phyloP scores from a whole-genome alignment of 2,329 filamentous ascomycete genomes.

The Teratosphaeria destructans region DNA sequence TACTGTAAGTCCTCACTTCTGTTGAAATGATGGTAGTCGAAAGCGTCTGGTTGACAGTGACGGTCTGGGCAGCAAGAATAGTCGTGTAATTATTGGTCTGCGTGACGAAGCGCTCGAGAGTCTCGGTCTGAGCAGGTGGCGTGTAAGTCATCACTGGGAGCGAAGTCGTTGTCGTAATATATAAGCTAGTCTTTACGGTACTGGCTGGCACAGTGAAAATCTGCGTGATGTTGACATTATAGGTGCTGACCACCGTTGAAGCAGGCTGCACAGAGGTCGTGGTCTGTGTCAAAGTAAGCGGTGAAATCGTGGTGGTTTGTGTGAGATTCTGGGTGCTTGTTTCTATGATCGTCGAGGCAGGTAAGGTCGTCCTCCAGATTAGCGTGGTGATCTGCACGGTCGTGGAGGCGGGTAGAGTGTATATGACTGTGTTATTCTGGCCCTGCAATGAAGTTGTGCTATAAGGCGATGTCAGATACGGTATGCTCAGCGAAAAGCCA shows the following conservation, averaged over 20 bases:
- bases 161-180: not conserved
- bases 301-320: not conserved
- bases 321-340: not conserved
- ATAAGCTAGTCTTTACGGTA: not conserved
- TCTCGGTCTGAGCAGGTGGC: not conserved
- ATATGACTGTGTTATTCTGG: too few species aligned
- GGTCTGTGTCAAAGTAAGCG: not conserved
- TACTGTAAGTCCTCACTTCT: too few species aligned
- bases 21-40: not conserved
- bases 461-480: not conserved
- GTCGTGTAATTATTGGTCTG: not conserved
- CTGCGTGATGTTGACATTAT: not conserved
- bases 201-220: not conserved
- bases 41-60: not conserved
- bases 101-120: not conserved
- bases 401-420: not conserved
- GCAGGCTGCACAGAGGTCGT: not conserved
- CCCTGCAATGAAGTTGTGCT: too few species aligned
- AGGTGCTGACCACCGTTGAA: not conserved
- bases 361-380: not conserved
- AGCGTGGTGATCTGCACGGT: not conserved
- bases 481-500: not conserved
- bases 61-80: not conserved
- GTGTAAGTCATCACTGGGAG: not conserved
- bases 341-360: not conserved